These are phyloP conservation scores for Verticillium klebahnii DNA, from an alignment of 2,329 filamentous ascomycete species.

Conservation along the genomic window DNA sequence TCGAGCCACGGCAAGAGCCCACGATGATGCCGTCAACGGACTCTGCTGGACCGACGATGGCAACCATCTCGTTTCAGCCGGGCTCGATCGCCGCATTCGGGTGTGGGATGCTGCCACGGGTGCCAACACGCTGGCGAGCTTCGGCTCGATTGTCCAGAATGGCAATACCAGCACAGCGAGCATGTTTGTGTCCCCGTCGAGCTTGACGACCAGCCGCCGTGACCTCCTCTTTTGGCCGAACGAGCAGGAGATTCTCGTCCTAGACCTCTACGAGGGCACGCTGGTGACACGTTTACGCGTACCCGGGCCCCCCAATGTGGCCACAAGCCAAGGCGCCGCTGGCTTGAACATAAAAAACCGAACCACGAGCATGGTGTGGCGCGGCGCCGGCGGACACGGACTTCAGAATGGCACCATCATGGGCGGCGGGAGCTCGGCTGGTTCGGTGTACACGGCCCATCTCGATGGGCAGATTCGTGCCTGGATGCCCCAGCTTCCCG, in stretches of 20 bases:
- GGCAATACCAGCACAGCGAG: conserved; percentile 56
- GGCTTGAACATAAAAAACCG: conserved; percentile 59
- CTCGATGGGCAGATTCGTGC: conserved; percentile 77
- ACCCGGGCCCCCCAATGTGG: conserved; percentile 44
- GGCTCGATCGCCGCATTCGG: conserved; percentile 77
- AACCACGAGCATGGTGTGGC: conserved; percentile 74
- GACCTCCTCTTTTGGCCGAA: conserved; percentile 80
- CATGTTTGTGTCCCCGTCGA: conserved; percentile 60
- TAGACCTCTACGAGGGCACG: conserved; percentile 73
- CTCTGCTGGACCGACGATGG: conserved; percentile 82
- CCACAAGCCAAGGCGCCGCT: conserved; percentile 34
- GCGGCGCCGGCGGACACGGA: conserved; percentile 55
- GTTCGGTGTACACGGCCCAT: conserved; percentile 72
- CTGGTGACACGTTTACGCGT: conserved; percentile 67
- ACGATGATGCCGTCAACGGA: conserved; percentile 78
- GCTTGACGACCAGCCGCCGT: conserved; percentile 48
- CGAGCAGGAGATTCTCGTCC: conserved; percentile 71
- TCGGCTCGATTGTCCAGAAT: conserved; percentile 79
- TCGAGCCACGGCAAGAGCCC: conserved; percentile 57
- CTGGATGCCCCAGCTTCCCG: conserved; percentile 63
- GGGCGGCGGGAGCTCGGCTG: conserved; percentile 47
- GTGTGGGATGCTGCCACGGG: conserved; percentile 82
- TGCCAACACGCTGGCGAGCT: conserved; percentile 83
- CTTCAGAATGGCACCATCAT: conserved; percentile 55
- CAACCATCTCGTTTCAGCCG: conserved; percentile 69